phyloP scores from a whole-genome alignment of 331 rosid genomes.

The Cydonia oblonga region DNA sequence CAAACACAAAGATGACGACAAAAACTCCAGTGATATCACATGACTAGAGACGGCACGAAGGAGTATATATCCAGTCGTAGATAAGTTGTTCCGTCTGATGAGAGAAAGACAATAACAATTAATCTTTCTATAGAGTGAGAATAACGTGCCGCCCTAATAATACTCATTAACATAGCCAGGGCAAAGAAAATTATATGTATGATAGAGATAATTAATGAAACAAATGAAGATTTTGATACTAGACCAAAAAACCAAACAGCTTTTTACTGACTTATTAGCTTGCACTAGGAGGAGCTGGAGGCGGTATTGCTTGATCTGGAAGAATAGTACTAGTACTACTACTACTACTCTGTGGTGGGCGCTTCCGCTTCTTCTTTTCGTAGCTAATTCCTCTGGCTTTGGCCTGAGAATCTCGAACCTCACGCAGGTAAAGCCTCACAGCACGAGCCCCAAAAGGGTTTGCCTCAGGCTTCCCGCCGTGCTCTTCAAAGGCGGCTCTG shows the following conservation, averaged over 20 bases:
- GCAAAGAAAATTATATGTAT: neutral
- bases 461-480: constrained; percentile 68
- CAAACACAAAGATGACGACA: neutral
- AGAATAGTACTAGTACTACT: neutral
- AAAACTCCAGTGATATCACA: neutral
- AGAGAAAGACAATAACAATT: neutral
- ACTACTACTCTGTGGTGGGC: constrained; percentile 18
- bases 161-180: neutral
- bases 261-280: neutral
- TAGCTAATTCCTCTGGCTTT: constrained; percentile 73
- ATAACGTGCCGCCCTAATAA: neutral
- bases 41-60: neutral
- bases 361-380: constrained; percentile 67
- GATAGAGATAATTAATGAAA: neutral
- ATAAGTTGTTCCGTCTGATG: neutral
- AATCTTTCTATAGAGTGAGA: neutral
- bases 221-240: no score
- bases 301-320: neutral
- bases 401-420: constrained; percentile 69
- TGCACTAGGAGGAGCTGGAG: neutral
- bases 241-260: neutral
- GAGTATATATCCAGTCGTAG: neutral
- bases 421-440: constrained; percentile 64
- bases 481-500: constrained; percentile 68
- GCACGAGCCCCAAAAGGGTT: constrained; percentile 85